phyloP scores from a whole-genome alignment of 202 grass and related monocot genomes.

The Sporobolus alterniflorus region DNA sequence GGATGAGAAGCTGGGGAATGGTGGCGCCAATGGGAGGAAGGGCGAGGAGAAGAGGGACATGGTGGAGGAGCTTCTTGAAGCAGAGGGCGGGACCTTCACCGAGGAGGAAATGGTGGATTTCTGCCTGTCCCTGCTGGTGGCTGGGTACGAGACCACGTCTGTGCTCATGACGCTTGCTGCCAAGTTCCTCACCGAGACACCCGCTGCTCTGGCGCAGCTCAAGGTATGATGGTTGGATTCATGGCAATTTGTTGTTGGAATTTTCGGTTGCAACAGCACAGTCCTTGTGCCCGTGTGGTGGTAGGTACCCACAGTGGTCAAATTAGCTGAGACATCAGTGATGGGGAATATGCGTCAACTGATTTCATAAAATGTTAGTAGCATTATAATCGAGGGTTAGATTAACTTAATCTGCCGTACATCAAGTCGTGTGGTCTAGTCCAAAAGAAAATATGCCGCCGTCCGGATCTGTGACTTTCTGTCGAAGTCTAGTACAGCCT shows the following conservation, averaged over 20 bases:
- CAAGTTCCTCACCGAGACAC: conserved; percentile 93
- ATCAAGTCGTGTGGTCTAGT: conserved; percentile 23
- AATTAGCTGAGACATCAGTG: conserved; percentile 11
- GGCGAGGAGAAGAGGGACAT: conserved; percentile 64
- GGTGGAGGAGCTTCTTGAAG: conserved; percentile 85
- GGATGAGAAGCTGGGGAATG: conserved; percentile 45
- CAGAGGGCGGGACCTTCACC: conserved; percentile 68
- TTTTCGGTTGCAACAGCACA: neutral
- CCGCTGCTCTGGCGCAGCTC: conserved; percentile 69
- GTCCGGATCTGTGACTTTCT: neutral
- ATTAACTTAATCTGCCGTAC: conserved; percentile 32
- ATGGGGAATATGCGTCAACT: conserved; percentile 17
- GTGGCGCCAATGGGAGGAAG: neutral
- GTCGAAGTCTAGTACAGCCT: conserved; percentile 2
- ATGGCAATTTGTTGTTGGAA: conserved; percentile 12
- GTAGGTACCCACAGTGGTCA: conserved; percentile 30
- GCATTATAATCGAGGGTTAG: conserved; percentile 9
- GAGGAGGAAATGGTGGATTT: conserved; percentile 98
- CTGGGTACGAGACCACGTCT: conserved; percentile 93
- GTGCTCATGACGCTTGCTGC: conserved; percentile 95
- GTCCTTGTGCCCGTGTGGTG: conserved; percentile 44
- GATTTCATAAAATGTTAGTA: conserved; percentile 18
- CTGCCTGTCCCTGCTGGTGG: conserved; percentile 84
- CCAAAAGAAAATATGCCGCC: conserved; percentile 1
- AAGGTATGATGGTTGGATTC: conserved; percentile 33